A percentile compares a stretch with the other conserved stretches of the same genome.
Conservation (phyloP, 441 rosid species). For the Populus hybrid region DNA sequence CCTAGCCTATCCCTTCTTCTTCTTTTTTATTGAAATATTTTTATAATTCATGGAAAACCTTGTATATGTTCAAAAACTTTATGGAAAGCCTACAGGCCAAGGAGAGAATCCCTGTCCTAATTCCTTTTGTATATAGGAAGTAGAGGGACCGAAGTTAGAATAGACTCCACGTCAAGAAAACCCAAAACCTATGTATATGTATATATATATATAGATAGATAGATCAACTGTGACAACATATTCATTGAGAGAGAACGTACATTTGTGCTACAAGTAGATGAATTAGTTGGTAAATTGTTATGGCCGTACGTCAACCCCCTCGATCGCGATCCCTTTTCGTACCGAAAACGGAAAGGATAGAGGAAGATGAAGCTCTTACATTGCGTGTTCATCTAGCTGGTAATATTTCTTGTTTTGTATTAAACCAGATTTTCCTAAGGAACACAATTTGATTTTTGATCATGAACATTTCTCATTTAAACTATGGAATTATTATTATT, state of each 20-base stretch:
- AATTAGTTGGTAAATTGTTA: background rate
- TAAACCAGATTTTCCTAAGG: background rate
- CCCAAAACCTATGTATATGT: background rate
- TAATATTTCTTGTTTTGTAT: background rate
- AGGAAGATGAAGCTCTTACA: background rate
- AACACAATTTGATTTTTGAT: background rate
- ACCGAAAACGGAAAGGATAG: background rate
- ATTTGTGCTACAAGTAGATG: background rate
- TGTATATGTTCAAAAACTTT: no score
- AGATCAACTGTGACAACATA: no score
- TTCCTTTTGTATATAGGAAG: background rate
- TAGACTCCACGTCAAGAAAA: background rate
- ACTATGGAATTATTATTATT: background rate
- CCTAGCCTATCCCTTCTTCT: no score
- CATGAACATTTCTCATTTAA: background rate
- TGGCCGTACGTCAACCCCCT: background rate
- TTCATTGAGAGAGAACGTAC: no score
- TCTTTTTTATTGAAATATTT: no score
- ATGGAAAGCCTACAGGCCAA: background rate
- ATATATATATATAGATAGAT: no score
- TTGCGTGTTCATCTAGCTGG: background rate
- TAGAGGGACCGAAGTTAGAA: background rate
- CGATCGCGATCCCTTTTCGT: background rate
- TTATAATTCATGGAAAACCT: background rate
- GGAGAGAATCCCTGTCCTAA: background rate